Conservation (phyloP, 345 rosid species). For the Citrus hindsii region DNA sequence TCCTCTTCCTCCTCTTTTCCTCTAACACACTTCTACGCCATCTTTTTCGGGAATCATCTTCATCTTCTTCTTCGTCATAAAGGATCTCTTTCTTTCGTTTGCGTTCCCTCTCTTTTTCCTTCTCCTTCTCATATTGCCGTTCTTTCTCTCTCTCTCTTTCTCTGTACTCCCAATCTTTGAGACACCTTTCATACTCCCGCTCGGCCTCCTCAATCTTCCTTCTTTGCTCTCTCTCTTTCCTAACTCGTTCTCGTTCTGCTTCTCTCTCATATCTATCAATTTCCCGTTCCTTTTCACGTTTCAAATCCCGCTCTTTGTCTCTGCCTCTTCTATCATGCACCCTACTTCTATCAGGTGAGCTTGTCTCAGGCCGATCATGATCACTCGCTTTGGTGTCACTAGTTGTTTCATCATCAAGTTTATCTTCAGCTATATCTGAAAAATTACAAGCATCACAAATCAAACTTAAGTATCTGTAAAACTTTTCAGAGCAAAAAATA, state of each 20-base stretch:
- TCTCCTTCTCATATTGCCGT: conserved; percentile 90
- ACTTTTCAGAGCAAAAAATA: background rate
- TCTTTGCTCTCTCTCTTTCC: conserved; percentile 94
- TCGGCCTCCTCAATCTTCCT: conserved; percentile 91
- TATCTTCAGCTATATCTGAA: conserved; percentile 54
- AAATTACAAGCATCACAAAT: background rate
- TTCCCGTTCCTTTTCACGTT: conserved; percentile 86
- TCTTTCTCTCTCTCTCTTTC: conserved; percentile 92
- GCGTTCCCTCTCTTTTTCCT: conserved; percentile 86
- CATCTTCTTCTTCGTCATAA: conserved; percentile 78
- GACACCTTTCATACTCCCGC: conserved; percentile 80
- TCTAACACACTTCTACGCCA: conserved; percentile 72
- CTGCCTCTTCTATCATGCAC: conserved; percentile 80
- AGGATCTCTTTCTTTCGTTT: conserved; percentile 82
- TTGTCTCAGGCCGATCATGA: conserved; percentile 65
- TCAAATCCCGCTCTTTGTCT: conserved; percentile 55
- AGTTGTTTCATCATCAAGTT: conserved; percentile 63
- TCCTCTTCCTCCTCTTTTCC: conserved; percentile 73
- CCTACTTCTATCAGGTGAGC: conserved; percentile 75
- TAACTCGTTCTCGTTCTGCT: conserved; percentile 76
- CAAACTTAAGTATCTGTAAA: background rate
- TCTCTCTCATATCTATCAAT: conserved; percentile 86
- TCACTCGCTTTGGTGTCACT: conserved; percentile 60
- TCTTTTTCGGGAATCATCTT: conserved; percentile 82
- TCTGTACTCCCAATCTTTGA: conserved; percentile 93